Conservation (phyloP, 768 basidiomycete species). For the Scleroderma bovista region DNA sequence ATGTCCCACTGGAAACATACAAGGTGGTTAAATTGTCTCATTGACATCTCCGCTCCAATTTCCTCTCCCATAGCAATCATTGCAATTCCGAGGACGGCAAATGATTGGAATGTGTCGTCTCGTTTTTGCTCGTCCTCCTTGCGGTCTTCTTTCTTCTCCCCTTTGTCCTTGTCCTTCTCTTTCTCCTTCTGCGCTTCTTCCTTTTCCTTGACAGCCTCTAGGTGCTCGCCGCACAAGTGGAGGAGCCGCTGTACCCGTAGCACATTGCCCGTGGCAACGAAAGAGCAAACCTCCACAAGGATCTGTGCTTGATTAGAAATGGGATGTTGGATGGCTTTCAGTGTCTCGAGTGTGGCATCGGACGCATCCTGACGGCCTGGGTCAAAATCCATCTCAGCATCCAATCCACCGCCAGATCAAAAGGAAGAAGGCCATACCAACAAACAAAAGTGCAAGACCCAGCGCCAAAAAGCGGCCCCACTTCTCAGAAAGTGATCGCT, state of each 20-base stretch:
- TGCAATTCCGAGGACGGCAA: conserved; percentile 91
- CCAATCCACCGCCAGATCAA: not conserved
- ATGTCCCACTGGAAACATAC: conserved; percentile 39
- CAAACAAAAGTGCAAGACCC: conserved; percentile 84
- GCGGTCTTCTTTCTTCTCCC: conserved; percentile 50
- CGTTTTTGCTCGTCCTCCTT: conserved; percentile 47
- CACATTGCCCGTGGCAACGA: conserved; percentile 93
- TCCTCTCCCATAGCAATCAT: conserved; percentile 98
- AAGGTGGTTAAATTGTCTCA: conserved; percentile 95
- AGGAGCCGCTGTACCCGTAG: conserved; percentile 89
- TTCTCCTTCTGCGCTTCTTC: conserved; percentile 29
- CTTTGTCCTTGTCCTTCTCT: conserved; percentile 21
- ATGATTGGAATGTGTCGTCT: conserved; percentile 83
- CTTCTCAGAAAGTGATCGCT: conserved; percentile 79
- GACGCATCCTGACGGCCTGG: conserved; percentile 87
- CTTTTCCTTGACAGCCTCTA: conserved; percentile 43
- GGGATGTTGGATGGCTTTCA: conserved; percentile 91
- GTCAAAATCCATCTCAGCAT: conserved; percentile 6
- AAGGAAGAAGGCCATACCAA: conserved; percentile 50
- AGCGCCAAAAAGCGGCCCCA: conserved; percentile 91
- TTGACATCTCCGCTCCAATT: conserved; percentile 95
- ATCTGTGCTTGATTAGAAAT: conserved; percentile 88
- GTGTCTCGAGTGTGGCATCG: conserved; percentile 88
- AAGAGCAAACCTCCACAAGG: conserved; percentile 90
- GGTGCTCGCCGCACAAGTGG: conserved; percentile 90